Base-by-base conservation (phyloP, 164 flowering plant genomes). In the Vitis vinifera region DNA sequence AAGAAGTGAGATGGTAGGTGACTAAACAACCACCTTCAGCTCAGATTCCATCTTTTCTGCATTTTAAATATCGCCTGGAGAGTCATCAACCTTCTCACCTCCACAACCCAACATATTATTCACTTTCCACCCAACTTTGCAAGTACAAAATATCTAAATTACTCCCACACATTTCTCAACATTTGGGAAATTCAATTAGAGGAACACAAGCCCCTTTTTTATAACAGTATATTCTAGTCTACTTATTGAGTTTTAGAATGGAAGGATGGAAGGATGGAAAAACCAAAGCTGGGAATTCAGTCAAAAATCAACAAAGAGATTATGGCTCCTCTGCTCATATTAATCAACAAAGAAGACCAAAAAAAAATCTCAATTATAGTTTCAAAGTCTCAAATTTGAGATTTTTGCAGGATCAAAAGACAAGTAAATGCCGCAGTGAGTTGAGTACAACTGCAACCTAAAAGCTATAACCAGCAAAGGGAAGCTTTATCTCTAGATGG, bases 31-130 rank as follows among this genome's bases (percentile, higher is more conserved):
- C 66, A 23, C 27, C 8, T 15, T 49, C 48, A 31, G 37, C 48
- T 48, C 19, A 10, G 50, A 51, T 53, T 14, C 56, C 55, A 47
- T 47, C 48, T 53, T 66, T 27, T 53, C 27, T 23, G 27, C 27
- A 23, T 23, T 23, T 23, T 23, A 23, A 23, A 23, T 23, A 23
- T 23, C 27, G 27, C 12, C 31, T 55, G 16, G 10, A 31, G 27
- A 27, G 17, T 37, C 61, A 66, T 58, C 63, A 68, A 68, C 9
- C 53, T 31, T 55, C 60, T 56, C 57, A 56, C 70, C 70, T 30
- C 8, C 70, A 23, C 44, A 58, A 68, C 71, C 59, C 9, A 58
- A 59, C 63, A 57, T 8, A 58, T 47, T 62, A 14, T 12, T 62
- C 30, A 51, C 55, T 51, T 51, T 51, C 55, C 0, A 51, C 55